Conservation (phyloP, 2,329 filamentous ascomycete genomes). For the Myriosclerotinia curreyana region DNA sequence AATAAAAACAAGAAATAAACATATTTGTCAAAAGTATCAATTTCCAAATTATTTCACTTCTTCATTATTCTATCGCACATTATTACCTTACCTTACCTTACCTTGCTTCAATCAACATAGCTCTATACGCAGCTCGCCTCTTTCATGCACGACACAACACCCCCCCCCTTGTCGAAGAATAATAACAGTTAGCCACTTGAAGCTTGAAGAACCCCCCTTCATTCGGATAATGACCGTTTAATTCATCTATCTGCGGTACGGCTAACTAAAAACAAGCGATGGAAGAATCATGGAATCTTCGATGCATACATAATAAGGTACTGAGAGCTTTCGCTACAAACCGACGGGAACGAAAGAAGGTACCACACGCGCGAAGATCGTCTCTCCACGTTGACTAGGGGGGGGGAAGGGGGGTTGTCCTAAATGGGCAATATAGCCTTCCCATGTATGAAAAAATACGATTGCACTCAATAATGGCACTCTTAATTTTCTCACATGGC, state of each 20-base stretch:
- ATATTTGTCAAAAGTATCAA: too few species aligned
- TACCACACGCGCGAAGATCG: slow-evolving; percentile 2
- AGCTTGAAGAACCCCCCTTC: neutral
- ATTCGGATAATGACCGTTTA: slow-evolving; percentile 14
- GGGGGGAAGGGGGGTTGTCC: neutral
- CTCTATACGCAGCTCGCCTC: slow-evolving; percentile 9
- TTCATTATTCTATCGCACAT: neutral
- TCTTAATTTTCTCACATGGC: neutral
- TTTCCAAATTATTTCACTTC: too few species aligned
- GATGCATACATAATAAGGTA: too few species aligned
- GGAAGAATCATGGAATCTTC: slow-evolving; percentile 26
- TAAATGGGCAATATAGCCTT: neutral
- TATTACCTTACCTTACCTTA: neutral
- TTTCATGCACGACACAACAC: slow-evolving; percentile 16
- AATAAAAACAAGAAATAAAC: too few species aligned
- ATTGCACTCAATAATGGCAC: neutral
- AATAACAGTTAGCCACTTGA: neutral
- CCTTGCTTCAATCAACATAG: neutral
- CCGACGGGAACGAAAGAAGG: slow-evolving; percentile 1
- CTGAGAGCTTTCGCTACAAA: slow-evolving; percentile 1
- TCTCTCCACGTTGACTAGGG: slow-evolving; percentile 6
- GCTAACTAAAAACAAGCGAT: slow-evolving; percentile 25
- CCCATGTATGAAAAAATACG: neutral
- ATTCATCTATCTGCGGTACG: slow-evolving; percentile 13
- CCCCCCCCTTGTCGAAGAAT: too few species aligned